Base-by-base conservation (phyloP, 352 stramenopile species). In the Phytophthora tubulina region DNA sequence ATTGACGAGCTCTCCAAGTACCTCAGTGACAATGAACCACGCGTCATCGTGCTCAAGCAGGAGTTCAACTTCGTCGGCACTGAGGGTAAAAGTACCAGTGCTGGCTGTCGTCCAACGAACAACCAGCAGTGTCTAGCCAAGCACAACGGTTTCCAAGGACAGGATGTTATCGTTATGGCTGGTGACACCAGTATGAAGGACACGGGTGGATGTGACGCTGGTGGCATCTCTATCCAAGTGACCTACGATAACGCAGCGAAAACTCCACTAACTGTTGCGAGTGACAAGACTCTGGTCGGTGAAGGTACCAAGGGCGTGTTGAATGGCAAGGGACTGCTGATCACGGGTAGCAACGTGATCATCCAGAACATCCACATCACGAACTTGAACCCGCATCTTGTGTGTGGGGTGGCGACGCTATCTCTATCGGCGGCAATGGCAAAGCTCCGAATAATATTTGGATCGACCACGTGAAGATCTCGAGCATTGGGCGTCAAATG, bases 321-420 rank as follows among this genome's bases (percentile, higher is more conserved):
- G n/a, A n/a, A n/a, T n/a, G n/a, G n/a, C n/a, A n/a, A n/a, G n/a
- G n/a, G n/a, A n/a, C n/a, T n/a, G n/a, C n/a, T n/a, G n/a, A n/a
- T n/a, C n/a, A n/a, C n/a, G n/a, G n/a, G n/a, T n/a, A n/a, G n/a
- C 46, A 82, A 80, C 53, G 63, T 82, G 3, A 81, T 81, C 27
- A 32, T 81, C 15, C 72, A 81, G 49, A 79, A 81, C 30, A 72
- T 81, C 36, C 70, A 81, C 63, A 73, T 80, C 33, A 80, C 72
- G 0, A 67, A 80, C 9, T 39, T 83, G 36, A 81, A 83, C 17
- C 70, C 49, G 17, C 48, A 55, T 13, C 13, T 55, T 8, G 48
- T 55, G 48, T 55, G 4, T 75, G 67, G 67, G 54, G 67, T 4
- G 67, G 68, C 1, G 68, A 75, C 51, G 75, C 32, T 7, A 77